Percentiles rank a stretch among this genome's conserved stretches.
Evolutionary conservation across 495 filamentous ascomycete genomes (phyloP).

Genomic region (Aspergillus egyptiacus): DNA sequence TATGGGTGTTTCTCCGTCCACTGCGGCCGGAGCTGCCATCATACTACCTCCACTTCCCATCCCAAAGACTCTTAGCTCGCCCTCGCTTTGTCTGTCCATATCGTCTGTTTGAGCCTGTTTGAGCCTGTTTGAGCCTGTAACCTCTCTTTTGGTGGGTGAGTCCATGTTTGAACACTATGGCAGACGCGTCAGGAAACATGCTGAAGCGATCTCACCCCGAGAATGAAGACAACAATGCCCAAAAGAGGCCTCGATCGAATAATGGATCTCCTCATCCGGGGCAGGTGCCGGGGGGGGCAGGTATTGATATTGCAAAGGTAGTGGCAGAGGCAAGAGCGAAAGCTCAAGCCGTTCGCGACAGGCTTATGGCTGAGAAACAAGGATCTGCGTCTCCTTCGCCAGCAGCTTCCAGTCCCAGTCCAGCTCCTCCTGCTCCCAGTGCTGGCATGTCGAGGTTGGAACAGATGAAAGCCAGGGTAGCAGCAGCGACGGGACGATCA

Average conservation of each 20-base stretch:
- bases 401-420: constrained; percentile 30
- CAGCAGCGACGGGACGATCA: constrained; percentile 62
- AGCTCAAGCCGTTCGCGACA: constrained; percentile 54
- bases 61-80: neutral
- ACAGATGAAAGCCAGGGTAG: constrained; percentile 77
- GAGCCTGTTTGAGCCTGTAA: too few relatives aligned
- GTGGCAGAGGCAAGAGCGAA: constrained; percentile 58
- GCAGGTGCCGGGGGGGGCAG: constrained; percentile 30
- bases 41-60: neutral
- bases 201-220: constrained; percentile 56
- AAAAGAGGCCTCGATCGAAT: constrained; percentile 55
- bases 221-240: constrained; percentile 46
- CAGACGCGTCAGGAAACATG: constrained; percentile 43
- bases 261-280: constrained; percentile 50
- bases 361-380: constrained; percentile 43
- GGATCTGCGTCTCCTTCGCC: constrained; percentile 19
- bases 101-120: neutral
- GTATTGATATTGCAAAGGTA: constrained; percentile 53
- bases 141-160: constrained; percentile 15
- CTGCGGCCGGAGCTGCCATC: too few relatives aligned
- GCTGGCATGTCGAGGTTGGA: constrained; percentile 47
- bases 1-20: too few relatives aligned
- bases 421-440: constrained; percentile 42
- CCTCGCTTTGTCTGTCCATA: neutral
- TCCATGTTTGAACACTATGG: constrained; percentile 35